A percentile compares a stretch with the other conserved stretches of the same genome.
These are phyloP conservation scores for Trapa bicornis DNA, from an alignment of 345 rosid species.

Conservation along the genomic window DNA sequence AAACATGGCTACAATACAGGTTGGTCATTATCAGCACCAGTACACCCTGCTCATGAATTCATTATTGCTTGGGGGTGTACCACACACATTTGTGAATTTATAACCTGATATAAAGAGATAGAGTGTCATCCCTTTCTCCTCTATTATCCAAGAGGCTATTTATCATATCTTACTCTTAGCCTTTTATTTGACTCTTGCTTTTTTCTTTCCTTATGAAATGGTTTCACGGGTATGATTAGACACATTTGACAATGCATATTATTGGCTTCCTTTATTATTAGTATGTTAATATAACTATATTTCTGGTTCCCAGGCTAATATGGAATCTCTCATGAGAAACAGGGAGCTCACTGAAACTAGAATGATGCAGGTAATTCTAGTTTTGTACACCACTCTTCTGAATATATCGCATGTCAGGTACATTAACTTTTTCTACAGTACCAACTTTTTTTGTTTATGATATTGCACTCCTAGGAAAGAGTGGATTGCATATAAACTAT, in stretches of 20 bases:
- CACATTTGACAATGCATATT: neutral
- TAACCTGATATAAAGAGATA: neutral
- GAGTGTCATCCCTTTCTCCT: neutral
- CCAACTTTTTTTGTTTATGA: no score
- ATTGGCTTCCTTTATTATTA: neutral
- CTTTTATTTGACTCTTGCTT: neutral
- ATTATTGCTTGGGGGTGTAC: neutral
- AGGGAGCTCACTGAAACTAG: slow-evolving; percentile 95
- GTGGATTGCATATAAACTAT: neutral
- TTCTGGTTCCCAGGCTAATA: slow-evolving; percentile 45
- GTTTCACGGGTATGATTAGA: neutral
- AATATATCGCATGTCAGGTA: no score
- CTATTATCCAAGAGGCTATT: neutral
- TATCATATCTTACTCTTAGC: no score
- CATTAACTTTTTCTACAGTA: no score
- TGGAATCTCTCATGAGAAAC: slow-evolving; percentile 93
- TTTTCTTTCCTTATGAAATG: neutral
- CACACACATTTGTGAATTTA: neutral
- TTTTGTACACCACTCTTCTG: slow-evolving; percentile 2
- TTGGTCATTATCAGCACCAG: slow-evolving; percentile 12
- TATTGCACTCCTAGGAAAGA: no score
- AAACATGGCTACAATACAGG: slow-evolving; percentile 87
- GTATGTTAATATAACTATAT: slow-evolving; percentile 1
- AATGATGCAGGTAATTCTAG: slow-evolving; percentile 84
- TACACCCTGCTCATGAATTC: neutral